These are phyloP conservation scores for Phialophora expanda DNA, from an alignment of 2,329 filamentous ascomycete genomes.

Conservation along the genomic window DNA sequence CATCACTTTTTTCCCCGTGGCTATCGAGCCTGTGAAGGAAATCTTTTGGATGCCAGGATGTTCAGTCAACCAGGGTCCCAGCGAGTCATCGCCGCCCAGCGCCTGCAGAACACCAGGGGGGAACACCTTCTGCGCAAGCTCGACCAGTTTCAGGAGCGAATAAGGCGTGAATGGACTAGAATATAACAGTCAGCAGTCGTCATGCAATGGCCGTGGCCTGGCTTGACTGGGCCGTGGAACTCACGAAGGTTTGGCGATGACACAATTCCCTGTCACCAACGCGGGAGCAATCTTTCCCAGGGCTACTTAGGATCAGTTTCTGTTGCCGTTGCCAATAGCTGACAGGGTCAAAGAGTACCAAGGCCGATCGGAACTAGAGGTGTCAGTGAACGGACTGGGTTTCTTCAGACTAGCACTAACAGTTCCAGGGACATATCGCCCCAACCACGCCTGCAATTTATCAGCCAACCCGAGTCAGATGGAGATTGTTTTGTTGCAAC, in stretches of 20 bases:
- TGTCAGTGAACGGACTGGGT: too few species aligned
- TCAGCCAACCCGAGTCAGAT: neutral
- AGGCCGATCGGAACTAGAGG: neutral
- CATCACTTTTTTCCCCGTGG: constrained; percentile 66
- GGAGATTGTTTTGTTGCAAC: neutral
- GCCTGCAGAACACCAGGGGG: constrained; percentile 65
- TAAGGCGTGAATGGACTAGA: constrained; percentile 49
- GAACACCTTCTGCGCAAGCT: constrained; percentile 62
- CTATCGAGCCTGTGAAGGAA: constrained; percentile 64
- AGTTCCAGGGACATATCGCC: neutral
- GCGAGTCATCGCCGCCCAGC: constrained; percentile 63
- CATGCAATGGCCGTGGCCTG: neutral
- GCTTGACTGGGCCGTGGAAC: neutral
- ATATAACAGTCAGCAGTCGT: constrained; percentile 47
- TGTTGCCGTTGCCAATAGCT: neutral
- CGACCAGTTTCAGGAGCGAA: constrained; percentile 52
- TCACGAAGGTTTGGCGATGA: constrained; percentile 1
- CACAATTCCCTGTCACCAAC: neutral
- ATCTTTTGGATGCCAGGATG: constrained; percentile 60
- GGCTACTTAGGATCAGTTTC: neutral
- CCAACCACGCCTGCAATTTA: neutral
- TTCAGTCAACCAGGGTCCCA: constrained; percentile 63
- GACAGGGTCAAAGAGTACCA: neutral
- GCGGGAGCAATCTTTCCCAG: neutral
- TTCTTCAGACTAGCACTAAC: neutral